Conservation (phyloP, 2,329 filamentous ascomycete genomes). For the Plenodomus biglobosus region DNA sequence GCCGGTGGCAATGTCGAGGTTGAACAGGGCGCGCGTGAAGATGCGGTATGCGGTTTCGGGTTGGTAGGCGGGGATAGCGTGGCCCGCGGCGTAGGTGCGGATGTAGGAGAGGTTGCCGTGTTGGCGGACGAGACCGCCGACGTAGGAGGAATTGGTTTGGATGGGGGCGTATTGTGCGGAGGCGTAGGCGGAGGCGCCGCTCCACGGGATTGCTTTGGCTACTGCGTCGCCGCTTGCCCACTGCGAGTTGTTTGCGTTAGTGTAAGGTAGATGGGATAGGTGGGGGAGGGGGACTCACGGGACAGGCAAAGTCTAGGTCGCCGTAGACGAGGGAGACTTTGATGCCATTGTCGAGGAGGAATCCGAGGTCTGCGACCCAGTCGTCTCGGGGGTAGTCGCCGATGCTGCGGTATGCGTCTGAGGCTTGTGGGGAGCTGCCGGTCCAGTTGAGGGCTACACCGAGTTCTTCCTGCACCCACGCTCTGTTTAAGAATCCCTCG, state of each 20-base stretch:
- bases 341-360: constrained; percentile 51
- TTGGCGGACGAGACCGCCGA: constrained; percentile 49
- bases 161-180: constrained; percentile 38
- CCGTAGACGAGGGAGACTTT: constrained; percentile 24
- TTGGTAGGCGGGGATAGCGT: constrained; percentile 47
- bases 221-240: constrained; percentile 46
- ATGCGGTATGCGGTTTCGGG: constrained; percentile 53
- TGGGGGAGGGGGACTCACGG: constrained; percentile 1
- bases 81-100: constrained; percentile 44
- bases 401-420: constrained; percentile 19
- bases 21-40: constrained; percentile 51
- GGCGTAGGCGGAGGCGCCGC: constrained; percentile 29
- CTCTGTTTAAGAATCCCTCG: constrained; percentile 12
- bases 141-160: constrained; percentile 39
- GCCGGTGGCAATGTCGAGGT: constrained; percentile 53
- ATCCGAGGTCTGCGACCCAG: constrained; percentile 48
- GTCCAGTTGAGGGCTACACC: constrained; percentile 17
- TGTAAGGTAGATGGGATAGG: too few species aligned
- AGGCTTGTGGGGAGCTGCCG: constrained; percentile 19
- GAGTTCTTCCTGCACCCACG: constrained; percentile 16
- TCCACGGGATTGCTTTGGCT: constrained; percentile 44
- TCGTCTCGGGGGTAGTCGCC: constrained; percentile 51
- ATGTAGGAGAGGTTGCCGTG: constrained; percentile 45
- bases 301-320: constrained; percentile 37
- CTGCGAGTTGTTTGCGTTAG: constrained; percentile 23